Evolutionary conservation across 1,139 yeast genomes (phyloP).

Genomic region (Pneumocystis oryctolagi): DNA sequence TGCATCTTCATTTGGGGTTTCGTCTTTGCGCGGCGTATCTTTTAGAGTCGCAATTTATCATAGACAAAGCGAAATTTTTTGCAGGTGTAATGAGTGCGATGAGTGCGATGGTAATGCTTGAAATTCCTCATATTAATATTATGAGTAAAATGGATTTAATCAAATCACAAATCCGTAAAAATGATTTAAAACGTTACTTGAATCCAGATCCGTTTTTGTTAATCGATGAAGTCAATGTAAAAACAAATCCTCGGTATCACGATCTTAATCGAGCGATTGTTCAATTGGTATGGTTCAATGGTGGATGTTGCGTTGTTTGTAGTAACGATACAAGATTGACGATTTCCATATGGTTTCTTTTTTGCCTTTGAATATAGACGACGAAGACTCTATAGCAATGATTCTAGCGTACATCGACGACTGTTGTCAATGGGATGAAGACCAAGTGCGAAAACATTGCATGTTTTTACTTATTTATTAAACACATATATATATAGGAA

Average conservation of each 20-base stretch:
- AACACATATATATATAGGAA: slow-evolving; percentile 29
- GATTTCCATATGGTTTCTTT: slow-evolving; percentile 99
- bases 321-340: slow-evolving; percentile 36
- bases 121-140: slow-evolving; percentile 84
- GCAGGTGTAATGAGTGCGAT: slow-evolving; percentile 93
- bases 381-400: slow-evolving; percentile 65
- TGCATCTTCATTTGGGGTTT: slow-evolving; percentile 64
- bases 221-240: slow-evolving; percentile 35
- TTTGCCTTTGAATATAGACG: slow-evolving; percentile 71
- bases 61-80: slow-evolving; percentile 81
- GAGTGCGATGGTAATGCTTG: slow-evolving; percentile 94
- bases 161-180: slow-evolving; percentile 55
- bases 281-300: slow-evolving; percentile 30
- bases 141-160: slow-evolving; percentile 57
- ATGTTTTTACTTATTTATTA: not conserved
- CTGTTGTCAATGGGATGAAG: slow-evolving; percentile 93
- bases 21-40: slow-evolving; percentile 83
- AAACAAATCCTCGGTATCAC: slow-evolving; percentile 59
- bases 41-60: slow-evolving; percentile 83
- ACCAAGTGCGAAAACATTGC: slow-evolving; percentile 32
- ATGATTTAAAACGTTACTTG: slow-evolving; percentile 65
- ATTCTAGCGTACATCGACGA: slow-evolving; percentile 89
- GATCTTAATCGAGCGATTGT: slow-evolving; percentile 71
- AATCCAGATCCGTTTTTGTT: slow-evolving; percentile 82
- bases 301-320: not conserved